phyloP scores from a whole-genome alignment of 345 rosid species.

The Draba incana region DNA sequence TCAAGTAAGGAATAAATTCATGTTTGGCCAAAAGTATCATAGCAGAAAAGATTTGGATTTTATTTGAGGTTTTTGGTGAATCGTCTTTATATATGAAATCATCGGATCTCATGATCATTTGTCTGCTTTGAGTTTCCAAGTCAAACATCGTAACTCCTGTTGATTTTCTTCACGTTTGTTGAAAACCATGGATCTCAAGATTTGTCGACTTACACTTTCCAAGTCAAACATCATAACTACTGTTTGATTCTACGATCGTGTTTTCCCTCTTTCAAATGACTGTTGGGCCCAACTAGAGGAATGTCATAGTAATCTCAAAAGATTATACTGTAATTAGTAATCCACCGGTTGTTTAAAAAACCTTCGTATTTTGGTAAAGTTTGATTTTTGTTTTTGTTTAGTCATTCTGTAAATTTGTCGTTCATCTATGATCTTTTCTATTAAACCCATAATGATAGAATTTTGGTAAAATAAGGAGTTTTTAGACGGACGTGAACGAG shows the following conservation, averaged over 20 bases:
- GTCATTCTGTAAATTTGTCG: no score
- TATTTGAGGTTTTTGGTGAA: conserved; percentile 29
- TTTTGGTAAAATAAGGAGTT: no score
- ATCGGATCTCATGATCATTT: conserved; percentile 28
- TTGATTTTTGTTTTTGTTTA: no score
- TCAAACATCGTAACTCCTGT: conserved; percentile 36
- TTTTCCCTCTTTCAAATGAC: conserved; percentile 25
- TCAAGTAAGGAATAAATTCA: neutral
- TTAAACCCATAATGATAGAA: no score
- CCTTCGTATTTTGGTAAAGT: no score
- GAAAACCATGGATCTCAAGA: conserved; percentile 12
- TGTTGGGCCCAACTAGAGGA: conserved; percentile 10
- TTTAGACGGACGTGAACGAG: no score
- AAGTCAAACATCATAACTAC: conserved; percentile 41
- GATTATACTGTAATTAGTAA: neutral
- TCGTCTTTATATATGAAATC: conserved; percentile 29
- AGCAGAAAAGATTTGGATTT: conserved; percentile 23
- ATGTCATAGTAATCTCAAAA: neutral
- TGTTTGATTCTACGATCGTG: conserved; percentile 29
- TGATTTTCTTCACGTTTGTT: conserved; percentile 14
- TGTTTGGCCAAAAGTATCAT: conserved; percentile 21
- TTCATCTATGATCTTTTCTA: no score
- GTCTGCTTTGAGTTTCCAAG: conserved; percentile 22
- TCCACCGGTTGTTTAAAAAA: neutral
- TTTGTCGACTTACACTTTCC: conserved; percentile 38